A percentile compares a stretch with the other conserved stretches of the same genome.
Evolutionary conservation across 306 rosid species (phyloP).

Genomic region (Corylus heterophylla): DNA sequence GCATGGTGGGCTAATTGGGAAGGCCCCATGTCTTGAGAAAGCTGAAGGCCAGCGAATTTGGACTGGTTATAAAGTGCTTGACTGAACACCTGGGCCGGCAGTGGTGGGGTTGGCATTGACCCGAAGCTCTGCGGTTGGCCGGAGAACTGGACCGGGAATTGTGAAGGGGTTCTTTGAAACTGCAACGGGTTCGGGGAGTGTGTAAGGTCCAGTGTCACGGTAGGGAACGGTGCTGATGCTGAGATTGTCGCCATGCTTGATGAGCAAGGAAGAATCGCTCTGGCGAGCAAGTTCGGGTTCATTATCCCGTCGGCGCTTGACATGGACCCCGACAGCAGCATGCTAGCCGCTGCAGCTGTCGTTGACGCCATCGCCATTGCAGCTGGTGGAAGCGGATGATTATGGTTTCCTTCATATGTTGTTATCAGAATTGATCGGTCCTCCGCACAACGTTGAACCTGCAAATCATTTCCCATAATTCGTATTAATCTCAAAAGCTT

Average conservation of each 20-base stretch:
- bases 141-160: constrained; percentile 61
- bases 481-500: not conserved
- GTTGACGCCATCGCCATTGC: constrained; percentile 99
- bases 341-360: constrained; percentile 83
- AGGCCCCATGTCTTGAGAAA: constrained; percentile 65
- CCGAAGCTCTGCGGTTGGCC: constrained; percentile 58
- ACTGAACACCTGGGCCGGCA: constrained; percentile 45
- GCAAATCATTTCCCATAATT: not conserved
- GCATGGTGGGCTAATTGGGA: constrained; percentile 45
- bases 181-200: constrained; percentile 60
- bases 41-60: constrained; percentile 84
- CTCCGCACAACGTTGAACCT: constrained; percentile 98
- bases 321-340: constrained; percentile 89
- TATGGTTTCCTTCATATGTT: constrained; percentile 93
- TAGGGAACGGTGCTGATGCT: constrained; percentile 55
- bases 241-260: constrained; percentile 45
- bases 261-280: constrained; percentile 24
- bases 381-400: constrained; percentile 93
- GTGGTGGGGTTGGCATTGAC: constrained; percentile 27
- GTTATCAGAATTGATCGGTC: constrained; percentile 79
- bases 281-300: constrained; percentile 78
- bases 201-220: constrained; percentile 81
- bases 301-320: constrained; percentile 81
- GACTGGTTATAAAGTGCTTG: constrained; percentile 81
- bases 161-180: constrained; percentile 50